These are phyloP conservation scores for Entomortierella lignicola DNA, from an alignment of 192 early-diverging fungal genomes.

Conservation along the genomic window DNA sequence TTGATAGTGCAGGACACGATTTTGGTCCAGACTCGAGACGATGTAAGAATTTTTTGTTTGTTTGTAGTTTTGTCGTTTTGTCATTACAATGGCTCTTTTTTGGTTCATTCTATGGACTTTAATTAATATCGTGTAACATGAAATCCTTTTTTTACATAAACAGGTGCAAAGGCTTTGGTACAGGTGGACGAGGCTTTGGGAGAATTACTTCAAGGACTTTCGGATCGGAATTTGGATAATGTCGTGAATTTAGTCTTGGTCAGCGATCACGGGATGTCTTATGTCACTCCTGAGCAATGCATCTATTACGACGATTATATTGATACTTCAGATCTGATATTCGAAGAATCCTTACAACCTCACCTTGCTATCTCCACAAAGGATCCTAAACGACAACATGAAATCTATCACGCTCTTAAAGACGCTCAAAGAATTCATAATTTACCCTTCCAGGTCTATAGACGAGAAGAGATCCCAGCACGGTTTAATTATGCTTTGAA, in stretches of 20 bases:
- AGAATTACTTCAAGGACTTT: conserved; percentile 67
- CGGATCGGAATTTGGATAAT: conserved; percentile 65
- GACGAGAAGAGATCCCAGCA: conserved; percentile 76
- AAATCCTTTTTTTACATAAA: conserved; percentile 12
- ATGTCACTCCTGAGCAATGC: conserved; percentile 56
- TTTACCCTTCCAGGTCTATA: conserved; percentile 72
- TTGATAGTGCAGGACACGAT: conserved; percentile 83
- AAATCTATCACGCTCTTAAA: conserved; percentile 66
- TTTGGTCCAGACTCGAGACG: conserved; percentile 73
- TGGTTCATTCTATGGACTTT: no score
- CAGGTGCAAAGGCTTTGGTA: conserved; percentile 34
- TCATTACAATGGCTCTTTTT: no score
- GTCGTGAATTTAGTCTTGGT: conserved; percentile 75
- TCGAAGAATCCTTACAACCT: conserved; percentile 60
- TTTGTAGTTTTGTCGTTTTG: no score
- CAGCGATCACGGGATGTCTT: conserved; percentile 94
- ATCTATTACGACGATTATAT: conserved; percentile 85
- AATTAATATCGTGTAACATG: no score
- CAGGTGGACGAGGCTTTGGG: conserved; percentile 62
- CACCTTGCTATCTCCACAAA: conserved; percentile 73
- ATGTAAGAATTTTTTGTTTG: conserved; percentile 60
- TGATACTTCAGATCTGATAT: conserved; percentile 56
- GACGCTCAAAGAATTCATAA: conserved; percentile 52
- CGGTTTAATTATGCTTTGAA: conserved; percentile 77
- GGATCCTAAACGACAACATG: conserved; percentile 43